A percentile compares a stretch with the other conserved stretches of the same genome.
Conservation (phyloP, 768 basidiomycete species). For the Pleurotus ostreatus region DNA sequence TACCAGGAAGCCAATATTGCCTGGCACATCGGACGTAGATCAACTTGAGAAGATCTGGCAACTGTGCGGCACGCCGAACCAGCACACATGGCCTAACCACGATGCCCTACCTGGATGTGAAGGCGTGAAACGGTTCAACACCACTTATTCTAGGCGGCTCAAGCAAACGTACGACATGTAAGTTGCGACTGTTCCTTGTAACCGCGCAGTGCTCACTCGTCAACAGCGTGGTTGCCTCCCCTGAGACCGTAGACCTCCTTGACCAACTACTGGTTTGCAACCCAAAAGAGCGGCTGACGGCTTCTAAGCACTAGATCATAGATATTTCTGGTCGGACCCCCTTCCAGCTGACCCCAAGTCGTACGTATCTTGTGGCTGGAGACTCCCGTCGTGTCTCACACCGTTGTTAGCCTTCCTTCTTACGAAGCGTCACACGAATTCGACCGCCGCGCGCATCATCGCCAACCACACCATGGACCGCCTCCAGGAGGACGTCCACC, state of each 20-base stretch:
- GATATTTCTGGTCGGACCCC: conserved; percentile 93
- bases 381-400: background rate
- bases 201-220: conserved; percentile 1
- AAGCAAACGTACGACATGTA: conserved; percentile 58
- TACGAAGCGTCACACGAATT: conserved; percentile 86
- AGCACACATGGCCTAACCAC: conserved; percentile 76
- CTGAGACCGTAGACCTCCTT: conserved; percentile 76
- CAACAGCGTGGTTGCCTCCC: conserved; percentile 35
- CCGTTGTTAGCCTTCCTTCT: conserved; percentile 49
- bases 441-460: conserved; percentile 66
- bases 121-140: conserved; percentile 62
- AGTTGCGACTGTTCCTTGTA: conserved; percentile 20
- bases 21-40: conserved; percentile 85
- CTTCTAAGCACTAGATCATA: conserved; percentile 85
- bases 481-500: conserved; percentile 9
- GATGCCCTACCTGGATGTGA: conserved; percentile 77
- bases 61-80: conserved; percentile 85
- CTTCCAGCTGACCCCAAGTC: conserved; percentile 80
- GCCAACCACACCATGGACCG: conserved; percentile 18
- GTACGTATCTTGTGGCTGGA: conserved; percentile 34
- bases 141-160: conserved; percentile 48
- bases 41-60: conserved; percentile 88
- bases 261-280: conserved; percentile 82
- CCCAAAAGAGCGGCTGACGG: conserved; percentile 80
- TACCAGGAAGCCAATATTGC: conserved; percentile 77